These are phyloP conservation scores for Penicillium sp. DNA, from an alignment of 2,329 filamentous ascomycete species.

Conservation along the genomic window DNA sequence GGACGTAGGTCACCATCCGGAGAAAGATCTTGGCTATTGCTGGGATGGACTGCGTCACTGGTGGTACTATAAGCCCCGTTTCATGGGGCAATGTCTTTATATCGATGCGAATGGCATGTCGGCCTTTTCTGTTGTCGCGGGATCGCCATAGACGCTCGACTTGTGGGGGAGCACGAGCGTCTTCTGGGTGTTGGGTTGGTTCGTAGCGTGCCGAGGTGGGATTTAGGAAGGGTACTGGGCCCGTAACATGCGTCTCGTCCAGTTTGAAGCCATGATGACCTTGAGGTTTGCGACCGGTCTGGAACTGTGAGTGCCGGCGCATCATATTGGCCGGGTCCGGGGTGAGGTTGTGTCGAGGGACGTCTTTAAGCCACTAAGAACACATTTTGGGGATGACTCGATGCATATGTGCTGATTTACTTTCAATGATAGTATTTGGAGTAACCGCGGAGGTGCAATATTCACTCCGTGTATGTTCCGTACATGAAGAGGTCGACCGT, in stretches of 20 bases:
- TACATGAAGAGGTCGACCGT: background rate
- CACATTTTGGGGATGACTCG: background rate
- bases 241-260: slow-evolving; percentile 24
- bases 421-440: background rate
- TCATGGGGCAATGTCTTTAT: slow-evolving; percentile 18
- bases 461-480: background rate
- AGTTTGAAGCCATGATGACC: slow-evolving; percentile 10
- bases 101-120: slow-evolving; percentile 42
- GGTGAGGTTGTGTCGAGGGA: background rate
- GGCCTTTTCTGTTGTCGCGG: slow-evolving; percentile 50
- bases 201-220: slow-evolving; percentile 46
- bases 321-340: slow-evolving; percentile 3
- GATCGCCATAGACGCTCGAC: slow-evolving; percentile 42
- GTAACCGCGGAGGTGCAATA: background rate
- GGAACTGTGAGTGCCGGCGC: slow-evolving; percentile 17
- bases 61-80: slow-evolving; percentile 30
- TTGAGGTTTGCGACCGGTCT: slow-evolving; percentile 13
- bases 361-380: background rate
- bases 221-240: slow-evolving; percentile 51
- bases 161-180: slow-evolving; percentile 1
- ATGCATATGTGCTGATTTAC: background rate
- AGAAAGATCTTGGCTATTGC: slow-evolving; percentile 40
- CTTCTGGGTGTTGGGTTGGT: background rate
- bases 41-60: slow-evolving; percentile 31
- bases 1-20: slow-evolving; percentile 52